Percentiles rank a stretch among this genome's conserved stretches.
phyloP scores from a whole-genome alignment of 2,329 filamentous ascomycete genomes.

The Apiospora arundinis region DNA sequence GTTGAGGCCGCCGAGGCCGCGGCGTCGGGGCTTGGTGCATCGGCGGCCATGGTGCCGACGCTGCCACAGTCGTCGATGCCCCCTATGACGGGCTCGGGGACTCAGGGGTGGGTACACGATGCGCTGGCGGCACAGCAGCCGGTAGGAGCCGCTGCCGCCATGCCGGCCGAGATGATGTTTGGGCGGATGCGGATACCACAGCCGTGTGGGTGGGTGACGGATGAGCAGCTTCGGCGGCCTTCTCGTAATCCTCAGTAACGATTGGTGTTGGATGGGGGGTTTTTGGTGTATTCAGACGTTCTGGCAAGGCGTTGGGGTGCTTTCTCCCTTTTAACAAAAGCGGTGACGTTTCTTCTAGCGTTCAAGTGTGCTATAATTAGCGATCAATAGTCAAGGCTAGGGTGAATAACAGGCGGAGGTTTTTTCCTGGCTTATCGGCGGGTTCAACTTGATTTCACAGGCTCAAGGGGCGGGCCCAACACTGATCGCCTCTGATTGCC shows the following conservation, averaged over 20 bases:
- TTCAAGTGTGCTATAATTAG: too few relatives aligned
- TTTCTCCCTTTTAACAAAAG: neutral
- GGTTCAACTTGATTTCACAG: too few relatives aligned
- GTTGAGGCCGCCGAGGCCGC: neutral
- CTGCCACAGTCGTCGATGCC: neutral
- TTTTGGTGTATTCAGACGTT: neutral
- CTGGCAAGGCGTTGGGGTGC: neutral
- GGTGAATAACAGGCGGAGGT: too few relatives aligned
- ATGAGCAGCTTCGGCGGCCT: neutral
- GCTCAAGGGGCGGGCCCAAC: too few relatives aligned
- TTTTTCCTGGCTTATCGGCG: too few relatives aligned
- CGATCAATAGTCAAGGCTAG: too few relatives aligned
- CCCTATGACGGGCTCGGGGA: neutral
- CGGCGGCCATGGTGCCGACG: neutral
- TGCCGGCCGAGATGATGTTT: slow-evolving; percentile 7
- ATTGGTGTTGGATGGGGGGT: neutral
- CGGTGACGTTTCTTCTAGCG: neutral
- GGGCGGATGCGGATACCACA: slow-evolving; percentile 8
- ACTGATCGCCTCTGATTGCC: too few relatives aligned
- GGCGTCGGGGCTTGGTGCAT: neutral
- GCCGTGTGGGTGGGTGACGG: slow-evolving; percentile 9
- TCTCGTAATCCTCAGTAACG: neutral
- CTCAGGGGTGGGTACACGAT: neutral
- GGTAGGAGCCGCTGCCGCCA: neutral
- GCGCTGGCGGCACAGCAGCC: neutral